Conservation (phyloP, 2,329 filamentous ascomycete genomes). For the Xylaria sp. region DNA sequence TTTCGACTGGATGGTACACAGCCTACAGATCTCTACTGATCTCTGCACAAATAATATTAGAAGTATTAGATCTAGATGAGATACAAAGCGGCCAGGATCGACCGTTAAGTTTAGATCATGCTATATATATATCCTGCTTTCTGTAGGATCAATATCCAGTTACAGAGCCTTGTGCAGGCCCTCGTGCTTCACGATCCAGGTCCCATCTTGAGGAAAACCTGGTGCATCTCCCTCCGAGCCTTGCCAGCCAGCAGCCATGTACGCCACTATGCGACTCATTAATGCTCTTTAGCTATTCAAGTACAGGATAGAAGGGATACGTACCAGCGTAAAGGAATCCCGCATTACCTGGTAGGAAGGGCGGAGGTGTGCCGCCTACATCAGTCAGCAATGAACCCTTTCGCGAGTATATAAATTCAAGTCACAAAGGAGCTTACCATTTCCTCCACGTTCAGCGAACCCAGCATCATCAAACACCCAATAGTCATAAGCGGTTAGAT, state of each 20-base stretch:
- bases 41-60: not conserved
- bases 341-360: conserved; percentile 55
- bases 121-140: conserved; percentile 12
- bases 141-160: not conserved
- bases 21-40: not conserved
- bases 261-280: conserved; percentile 47
- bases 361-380: conserved; percentile 45
- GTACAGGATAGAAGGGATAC: not conserved
- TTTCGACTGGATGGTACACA: conserved; percentile 14
- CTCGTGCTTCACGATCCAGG: conserved; percentile 52
- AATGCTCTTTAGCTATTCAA: not conserved
- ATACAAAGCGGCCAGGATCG: not conserved
- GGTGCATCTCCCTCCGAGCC: conserved; percentile 48
- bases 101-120: not conserved
- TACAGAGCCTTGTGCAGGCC: conserved; percentile 51
- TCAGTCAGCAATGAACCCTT: conserved; percentile 20
- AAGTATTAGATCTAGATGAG: not conserved
- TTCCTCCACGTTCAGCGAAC: conserved; percentile 33
- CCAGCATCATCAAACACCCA: conserved; percentile 57
- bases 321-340: conserved; percentile 51
- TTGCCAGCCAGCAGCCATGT: conserved; percentile 51
- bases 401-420: not conserved
- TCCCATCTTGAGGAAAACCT: conserved; percentile 52
- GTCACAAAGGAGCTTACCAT: conserved; percentile 18
- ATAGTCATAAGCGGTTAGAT: conserved; percentile 56